These are phyloP conservation scores for Diplodia mutila DNA, from an alignment of 2,329 filamentous ascomycete genomes.

Conservation along the genomic window DNA sequence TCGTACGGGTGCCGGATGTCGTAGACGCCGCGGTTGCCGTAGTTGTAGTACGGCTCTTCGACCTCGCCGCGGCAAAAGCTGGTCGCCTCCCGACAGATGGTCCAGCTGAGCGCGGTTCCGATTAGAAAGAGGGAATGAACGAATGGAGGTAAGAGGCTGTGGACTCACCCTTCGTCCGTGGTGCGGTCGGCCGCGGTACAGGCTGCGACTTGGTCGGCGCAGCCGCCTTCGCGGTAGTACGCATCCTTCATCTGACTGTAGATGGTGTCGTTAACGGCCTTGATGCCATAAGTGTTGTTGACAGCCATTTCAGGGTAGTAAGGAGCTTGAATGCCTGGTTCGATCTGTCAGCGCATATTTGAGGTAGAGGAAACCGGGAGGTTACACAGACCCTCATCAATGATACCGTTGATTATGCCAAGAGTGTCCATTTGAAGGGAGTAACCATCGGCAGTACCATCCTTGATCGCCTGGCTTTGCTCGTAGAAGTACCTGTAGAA, in stretches of 20 bases:
- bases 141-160: not conserved
- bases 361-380: too few species aligned
- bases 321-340: slow-evolving; percentile 38
- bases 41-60: slow-evolving; percentile 30
- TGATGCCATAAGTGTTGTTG: slow-evolving; percentile 60
- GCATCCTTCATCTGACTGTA: slow-evolving; percentile 51
- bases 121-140: slow-evolving; percentile 48
- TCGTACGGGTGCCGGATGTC: slow-evolving; percentile 54
- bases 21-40: slow-evolving; percentile 54
- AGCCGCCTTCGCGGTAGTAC: slow-evolving; percentile 53
- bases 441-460: slow-evolving; percentile 52
- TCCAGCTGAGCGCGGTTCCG: slow-evolving; percentile 29
- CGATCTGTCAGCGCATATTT: not conserved
- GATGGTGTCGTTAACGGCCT: slow-evolving; percentile 51
- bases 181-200: slow-evolving; percentile 12
- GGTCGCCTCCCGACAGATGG: slow-evolving; percentile 42
- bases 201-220: slow-evolving; percentile 56
- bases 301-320: slow-evolving; percentile 56
- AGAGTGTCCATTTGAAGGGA: slow-evolving; percentile 58
- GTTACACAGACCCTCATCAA: slow-evolving; percentile 3
- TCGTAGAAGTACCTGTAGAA: slow-evolving; percentile 63
- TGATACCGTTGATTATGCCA: slow-evolving; percentile 55
- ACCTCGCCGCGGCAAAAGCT: slow-evolving; percentile 46
- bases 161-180: slow-evolving; percentile 1
- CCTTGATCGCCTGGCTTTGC: slow-evolving; percentile 57